Evolutionary conservation across 176 grass and related monocot species (phyloP).

Genomic region (Aegilops tauschii): DNA sequence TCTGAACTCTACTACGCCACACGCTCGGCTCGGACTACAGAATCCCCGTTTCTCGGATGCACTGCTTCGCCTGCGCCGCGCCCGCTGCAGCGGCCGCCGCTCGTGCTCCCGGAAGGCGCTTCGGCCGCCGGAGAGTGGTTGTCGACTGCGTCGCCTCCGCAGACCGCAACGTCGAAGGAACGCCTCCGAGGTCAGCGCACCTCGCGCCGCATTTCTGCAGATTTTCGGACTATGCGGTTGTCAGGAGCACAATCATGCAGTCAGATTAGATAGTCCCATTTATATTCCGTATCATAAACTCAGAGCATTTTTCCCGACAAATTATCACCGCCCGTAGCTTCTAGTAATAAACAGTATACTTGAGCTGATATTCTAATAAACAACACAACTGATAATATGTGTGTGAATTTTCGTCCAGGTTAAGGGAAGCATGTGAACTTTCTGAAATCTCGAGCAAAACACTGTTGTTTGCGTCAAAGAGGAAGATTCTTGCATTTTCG

Average conservation of each 20-base stretch:
- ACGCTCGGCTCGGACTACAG: background rate
- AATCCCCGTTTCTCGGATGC: conserved; percentile 28
- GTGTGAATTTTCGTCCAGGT: conserved; percentile 31
- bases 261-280: background rate
- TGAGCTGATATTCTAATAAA: background rate
- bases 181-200: conserved; percentile 18
- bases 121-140: conserved; percentile 42
- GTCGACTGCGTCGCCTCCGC: conserved; percentile 27
- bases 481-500: conserved; percentile 63
- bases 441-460: conserved; percentile 35
- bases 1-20: conserved; percentile 11
- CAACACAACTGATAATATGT: background rate
- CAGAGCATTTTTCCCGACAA: background rate
- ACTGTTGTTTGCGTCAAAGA: conserved; percentile 41
- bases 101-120: conserved; percentile 8
- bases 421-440: conserved; percentile 34
- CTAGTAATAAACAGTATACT: background rate
- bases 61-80: conserved; percentile 32
- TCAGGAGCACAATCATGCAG: background rate
- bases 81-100: conserved; percentile 13
- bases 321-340: background rate
- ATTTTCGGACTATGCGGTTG: background rate
- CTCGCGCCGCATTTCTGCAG: background rate
- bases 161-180: conserved; percentile 25
- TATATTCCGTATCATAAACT: background rate